These are phyloP conservation scores for Elsinoe arachidis DNA, from an alignment of 2,329 filamentous ascomycete species.

Conservation along the genomic window DNA sequence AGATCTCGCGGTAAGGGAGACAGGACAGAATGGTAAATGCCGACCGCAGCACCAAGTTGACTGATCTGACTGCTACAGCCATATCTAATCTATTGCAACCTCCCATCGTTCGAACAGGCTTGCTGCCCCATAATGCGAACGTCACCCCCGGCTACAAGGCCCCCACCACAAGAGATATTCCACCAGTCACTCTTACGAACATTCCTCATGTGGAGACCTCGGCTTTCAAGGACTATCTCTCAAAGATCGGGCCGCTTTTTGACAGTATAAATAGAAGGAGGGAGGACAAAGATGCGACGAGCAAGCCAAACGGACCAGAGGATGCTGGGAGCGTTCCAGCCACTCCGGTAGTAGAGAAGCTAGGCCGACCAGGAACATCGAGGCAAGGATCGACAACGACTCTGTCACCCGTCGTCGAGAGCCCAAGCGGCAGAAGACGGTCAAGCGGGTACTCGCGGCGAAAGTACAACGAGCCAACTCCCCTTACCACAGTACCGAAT, in stretches of 20 bases:
- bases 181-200: slow-evolving; percentile 83
- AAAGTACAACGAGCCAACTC: slow-evolving; percentile 64
- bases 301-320: slow-evolving; percentile 13
- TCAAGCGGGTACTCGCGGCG: slow-evolving; percentile 47
- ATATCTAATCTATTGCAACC: slow-evolving; percentile 91
- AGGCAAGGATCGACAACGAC: slow-evolving; percentile 34
- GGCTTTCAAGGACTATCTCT: slow-evolving; percentile 75
- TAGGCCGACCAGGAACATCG: slow-evolving; percentile 18
- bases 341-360: background rate
- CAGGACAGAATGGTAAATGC: slow-evolving; percentile 67
- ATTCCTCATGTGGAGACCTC: slow-evolving; percentile 70
- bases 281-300: slow-evolving; percentile 57
- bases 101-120: slow-evolving; percentile 79
- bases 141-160: slow-evolving; percentile 44
- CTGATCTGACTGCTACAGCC: slow-evolving; percentile 40
- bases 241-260: slow-evolving; percentile 77
- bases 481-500: slow-evolving; percentile 79
- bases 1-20: slow-evolving; percentile 56
- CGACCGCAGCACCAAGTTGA: background rate
- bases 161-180: slow-evolving; percentile 52
- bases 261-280: slow-evolving; percentile 81
- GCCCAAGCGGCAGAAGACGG: slow-evolving; percentile 42
- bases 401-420: slow-evolving; percentile 37
- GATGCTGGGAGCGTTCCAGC: slow-evolving; percentile 1
- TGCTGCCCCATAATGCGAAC: slow-evolving; percentile 55